Evolutionary conservation across 805 yeast genomes (phyloP).

Genomic region (Ogataea dorogensis): DNA sequence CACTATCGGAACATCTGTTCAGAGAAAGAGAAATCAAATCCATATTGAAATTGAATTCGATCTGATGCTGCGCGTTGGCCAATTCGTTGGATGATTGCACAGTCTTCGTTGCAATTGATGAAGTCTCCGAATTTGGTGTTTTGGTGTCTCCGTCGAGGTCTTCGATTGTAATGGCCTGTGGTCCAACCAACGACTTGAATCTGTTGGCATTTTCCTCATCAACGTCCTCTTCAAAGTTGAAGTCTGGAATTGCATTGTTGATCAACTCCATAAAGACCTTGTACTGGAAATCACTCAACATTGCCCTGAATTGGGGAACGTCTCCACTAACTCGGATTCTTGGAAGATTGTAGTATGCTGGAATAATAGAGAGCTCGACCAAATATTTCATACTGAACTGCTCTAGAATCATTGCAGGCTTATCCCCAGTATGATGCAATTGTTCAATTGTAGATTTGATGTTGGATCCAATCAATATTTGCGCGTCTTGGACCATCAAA

Average conservation of each 20-base stretch:
- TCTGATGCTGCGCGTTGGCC: conserved; percentile 49
- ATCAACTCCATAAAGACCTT: conserved; percentile 79
- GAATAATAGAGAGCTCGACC: conserved; percentile 81
- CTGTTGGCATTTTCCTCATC: conserved; percentile 13
- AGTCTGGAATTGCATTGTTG: conserved; percentile 62
- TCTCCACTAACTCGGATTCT: conserved; percentile 71
- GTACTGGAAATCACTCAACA: conserved; percentile 86
- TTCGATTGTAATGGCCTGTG: conserved; percentile 17
- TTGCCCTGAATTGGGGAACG: conserved; percentile 67
- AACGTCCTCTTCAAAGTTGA: conserved; percentile 28
- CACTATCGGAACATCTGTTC: conserved; percentile 63
- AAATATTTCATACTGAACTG: conserved; percentile 70
- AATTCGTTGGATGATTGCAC: conserved; percentile 2
- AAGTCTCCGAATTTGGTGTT: conserved; percentile 15
- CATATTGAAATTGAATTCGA: conserved; percentile 74
- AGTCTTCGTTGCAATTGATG: conserved; percentile 11
- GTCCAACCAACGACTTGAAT: conserved; percentile 27
- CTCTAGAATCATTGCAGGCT: conserved; percentile 66
- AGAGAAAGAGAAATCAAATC: conserved; percentile 60
- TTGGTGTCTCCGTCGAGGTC: conserved; percentile 17
- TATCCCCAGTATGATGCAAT: conserved; percentile 47
- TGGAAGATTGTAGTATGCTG: conserved; percentile 73
- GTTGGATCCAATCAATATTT: conserved; percentile 80
- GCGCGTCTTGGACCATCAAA: conserved; percentile 78
- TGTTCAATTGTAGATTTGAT: conserved; percentile 76